phyloP scores from a whole-genome alignment of 2,329 filamentous ascomycete genomes.

The Didymosphaeria variabile region DNA sequence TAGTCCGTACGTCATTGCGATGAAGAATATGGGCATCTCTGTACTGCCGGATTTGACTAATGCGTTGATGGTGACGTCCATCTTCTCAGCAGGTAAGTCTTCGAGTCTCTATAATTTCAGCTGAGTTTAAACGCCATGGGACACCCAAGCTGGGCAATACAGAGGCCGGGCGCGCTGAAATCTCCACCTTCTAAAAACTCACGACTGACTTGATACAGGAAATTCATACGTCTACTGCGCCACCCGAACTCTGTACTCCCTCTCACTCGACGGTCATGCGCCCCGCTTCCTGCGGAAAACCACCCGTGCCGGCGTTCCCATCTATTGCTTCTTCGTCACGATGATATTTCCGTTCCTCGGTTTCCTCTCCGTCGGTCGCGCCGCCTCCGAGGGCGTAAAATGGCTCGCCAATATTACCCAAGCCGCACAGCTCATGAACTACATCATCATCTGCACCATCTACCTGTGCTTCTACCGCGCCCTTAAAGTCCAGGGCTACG shows the following conservation, averaged over 20 bases:
- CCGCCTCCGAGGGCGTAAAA: conserved; percentile 69
- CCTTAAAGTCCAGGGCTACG: conserved; percentile 17
- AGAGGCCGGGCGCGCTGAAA: too few species aligned
- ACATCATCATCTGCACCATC: conserved; percentile 23
- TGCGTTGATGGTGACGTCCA: conserved; percentile 59
- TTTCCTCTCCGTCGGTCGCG: conserved; percentile 74
- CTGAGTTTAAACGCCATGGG: not conserved
- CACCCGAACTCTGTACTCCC: conserved; percentile 58
- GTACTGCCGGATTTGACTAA: conserved; percentile 65
- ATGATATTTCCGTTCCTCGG: conserved; percentile 71
- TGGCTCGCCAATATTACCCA: conserved; percentile 56
- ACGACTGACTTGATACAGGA: not conserved
- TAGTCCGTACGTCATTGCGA: conserved; percentile 68
- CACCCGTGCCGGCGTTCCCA: conserved; percentile 69
- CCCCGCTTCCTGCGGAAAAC: conserved; percentile 63
- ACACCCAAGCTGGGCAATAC: not conserved
- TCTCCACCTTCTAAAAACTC: not conserved
- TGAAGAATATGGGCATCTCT: conserved; percentile 60
- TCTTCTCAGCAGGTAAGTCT: conserved; percentile 56
- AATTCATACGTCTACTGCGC: conserved; percentile 55
- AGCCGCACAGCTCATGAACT: conserved; percentile 23
- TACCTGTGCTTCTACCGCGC: conserved; percentile 24
- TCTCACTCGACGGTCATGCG: conserved; percentile 59
- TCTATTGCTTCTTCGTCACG: conserved; percentile 73
- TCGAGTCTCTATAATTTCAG: not conserved